These are phyloP conservation scores for Aspergillus heteromorphus DNA, from an alignment of 495 filamentous ascomycete species.

Conservation along the genomic window DNA sequence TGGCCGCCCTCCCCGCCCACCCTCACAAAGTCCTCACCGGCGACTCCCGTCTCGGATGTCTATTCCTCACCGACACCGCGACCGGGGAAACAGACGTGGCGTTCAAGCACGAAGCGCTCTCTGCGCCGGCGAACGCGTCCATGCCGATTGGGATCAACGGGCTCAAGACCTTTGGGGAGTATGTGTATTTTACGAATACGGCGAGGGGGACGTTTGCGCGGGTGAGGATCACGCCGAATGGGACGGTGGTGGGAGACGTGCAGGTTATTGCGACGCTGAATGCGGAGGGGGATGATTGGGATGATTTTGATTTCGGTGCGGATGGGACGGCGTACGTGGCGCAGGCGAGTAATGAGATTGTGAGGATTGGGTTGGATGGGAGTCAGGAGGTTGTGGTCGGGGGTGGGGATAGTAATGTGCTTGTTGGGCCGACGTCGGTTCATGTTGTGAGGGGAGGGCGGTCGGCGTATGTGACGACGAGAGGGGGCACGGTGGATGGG, in stretches of 20 bases:
- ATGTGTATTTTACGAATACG: conserved; percentile 42
- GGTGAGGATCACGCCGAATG: conserved; percentile 21
- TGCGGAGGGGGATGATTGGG: conserved; percentile 14
- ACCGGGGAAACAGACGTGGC: conserved; percentile 30
- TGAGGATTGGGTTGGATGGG: conserved; percentile 20
- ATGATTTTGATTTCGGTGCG: conserved; percentile 32
- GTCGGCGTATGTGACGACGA: background rate
- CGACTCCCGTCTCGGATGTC: conserved; percentile 34
- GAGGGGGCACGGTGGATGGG: background rate
- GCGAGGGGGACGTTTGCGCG: conserved; percentile 28
- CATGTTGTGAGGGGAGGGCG: background rate
- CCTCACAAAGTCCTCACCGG: conserved; percentile 23
- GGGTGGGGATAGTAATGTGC: conserved; percentile 7
- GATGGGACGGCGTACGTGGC: conserved; percentile 22
- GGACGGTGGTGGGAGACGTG: conserved; percentile 15
- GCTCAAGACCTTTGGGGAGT: conserved; percentile 20
- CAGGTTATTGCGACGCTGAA: conserved; percentile 17
- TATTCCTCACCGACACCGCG: conserved; percentile 35
- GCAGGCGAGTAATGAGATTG: conserved; percentile 18
- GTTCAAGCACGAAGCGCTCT: conserved; percentile 18
- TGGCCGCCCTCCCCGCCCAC: conserved; percentile 20
- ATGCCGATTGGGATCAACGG: conserved; percentile 40
- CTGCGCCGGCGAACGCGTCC: conserved; percentile 6
- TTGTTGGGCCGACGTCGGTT: conserved; percentile 11
- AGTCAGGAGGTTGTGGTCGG: conserved; percentile 20